phyloP scores from a whole-genome alignment of 306 rosid species.

The Boehmeria nivea region DNA sequence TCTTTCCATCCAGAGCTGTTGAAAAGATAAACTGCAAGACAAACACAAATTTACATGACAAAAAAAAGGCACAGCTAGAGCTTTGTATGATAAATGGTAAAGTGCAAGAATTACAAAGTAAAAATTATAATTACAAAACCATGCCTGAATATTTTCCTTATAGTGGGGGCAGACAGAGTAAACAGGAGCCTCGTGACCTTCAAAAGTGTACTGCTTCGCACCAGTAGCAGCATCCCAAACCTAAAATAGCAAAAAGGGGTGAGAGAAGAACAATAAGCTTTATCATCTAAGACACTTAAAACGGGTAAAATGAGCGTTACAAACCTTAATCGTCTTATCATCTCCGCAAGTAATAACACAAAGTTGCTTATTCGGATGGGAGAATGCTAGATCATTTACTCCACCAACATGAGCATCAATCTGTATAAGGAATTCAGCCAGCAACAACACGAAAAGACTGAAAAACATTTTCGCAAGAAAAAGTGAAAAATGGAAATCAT shows the following conservation, averaged over 20 bases:
- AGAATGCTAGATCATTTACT: conserved; percentile 92
- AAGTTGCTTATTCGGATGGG: conserved; percentile 91
- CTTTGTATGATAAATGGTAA: not conserved
- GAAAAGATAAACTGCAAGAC: conserved; percentile 82
- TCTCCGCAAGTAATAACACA: conserved; percentile 98
- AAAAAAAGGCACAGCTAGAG: not conserved
- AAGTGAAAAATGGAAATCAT: not conserved
- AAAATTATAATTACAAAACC: conserved; percentile 7
- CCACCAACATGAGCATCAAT: conserved; percentile 99
- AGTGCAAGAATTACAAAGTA: conserved; percentile 1
- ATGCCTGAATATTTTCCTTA: conserved; percentile 86
- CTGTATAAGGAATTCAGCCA: conserved; percentile 34
- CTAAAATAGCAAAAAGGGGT: conserved; percentile 40
- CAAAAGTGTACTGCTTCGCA: conserved; percentile 62
- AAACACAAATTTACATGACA: conserved; percentile 10
- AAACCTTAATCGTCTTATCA: conserved; percentile 88
- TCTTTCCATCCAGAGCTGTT: conserved; percentile 91
- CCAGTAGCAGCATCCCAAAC: conserved; percentile 95
- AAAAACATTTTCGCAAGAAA: conserved; percentile 16
- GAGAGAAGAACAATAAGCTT: conserved; percentile 18
- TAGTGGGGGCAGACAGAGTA: conserved; percentile 90
- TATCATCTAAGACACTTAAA: conserved; percentile 20
- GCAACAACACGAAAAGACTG: not conserved
- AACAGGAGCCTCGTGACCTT: conserved; percentile 94
- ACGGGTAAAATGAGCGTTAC: conserved; percentile 18